These are phyloP conservation scores for Coniochaeta sp. DNA, from an alignment of 2,329 filamentous ascomycete species.

Conservation along the genomic window DNA sequence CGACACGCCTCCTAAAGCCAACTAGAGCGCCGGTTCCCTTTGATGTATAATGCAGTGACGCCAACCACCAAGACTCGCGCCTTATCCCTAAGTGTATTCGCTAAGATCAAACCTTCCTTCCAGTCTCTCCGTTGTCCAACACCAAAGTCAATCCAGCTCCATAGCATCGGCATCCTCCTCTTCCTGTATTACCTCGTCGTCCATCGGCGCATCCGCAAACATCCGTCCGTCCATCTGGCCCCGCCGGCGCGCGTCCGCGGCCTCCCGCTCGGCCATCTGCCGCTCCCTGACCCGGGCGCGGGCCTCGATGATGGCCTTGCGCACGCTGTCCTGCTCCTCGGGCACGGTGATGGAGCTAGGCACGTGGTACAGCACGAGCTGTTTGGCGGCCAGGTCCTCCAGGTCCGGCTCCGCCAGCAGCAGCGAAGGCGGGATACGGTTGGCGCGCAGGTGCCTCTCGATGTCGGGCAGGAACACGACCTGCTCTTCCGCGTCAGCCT, in stretches of 20 bases:
- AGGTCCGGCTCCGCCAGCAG: slow-evolving; percentile 43
- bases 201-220: slow-evolving; percentile 5
- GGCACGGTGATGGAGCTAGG: slow-evolving; percentile 71
- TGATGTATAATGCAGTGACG: neutral
- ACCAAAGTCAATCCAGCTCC: slow-evolving; percentile 12
- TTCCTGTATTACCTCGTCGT: neutral
- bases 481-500: slow-evolving; percentile 44
- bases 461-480: slow-evolving; percentile 82
- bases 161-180: slow-evolving; percentile 15
- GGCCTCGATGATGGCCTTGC: slow-evolving; percentile 77
- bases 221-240: neutral
- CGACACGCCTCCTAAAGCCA: neutral
- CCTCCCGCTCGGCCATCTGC: slow-evolving; percentile 23
- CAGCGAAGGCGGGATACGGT: slow-evolving; percentile 62
- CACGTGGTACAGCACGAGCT: slow-evolving; percentile 80
- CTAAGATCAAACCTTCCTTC: neutral
- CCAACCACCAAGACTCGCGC: neutral
- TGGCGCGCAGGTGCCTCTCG: slow-evolving; percentile 67
- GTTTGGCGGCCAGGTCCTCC: slow-evolving; percentile 50
- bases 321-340: slow-evolving; percentile 66
- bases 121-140: neutral
- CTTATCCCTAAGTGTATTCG: neutral
- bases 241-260: neutral
- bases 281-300: slow-evolving; percentile 58
- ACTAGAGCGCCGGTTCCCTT: neutral